Evolutionary conservation across 2,329 filamentous ascomycete species (phyloP), one percentile per base, ranked within the genome.

Genomic region (Plectosphaerella cucumerina): DNA sequence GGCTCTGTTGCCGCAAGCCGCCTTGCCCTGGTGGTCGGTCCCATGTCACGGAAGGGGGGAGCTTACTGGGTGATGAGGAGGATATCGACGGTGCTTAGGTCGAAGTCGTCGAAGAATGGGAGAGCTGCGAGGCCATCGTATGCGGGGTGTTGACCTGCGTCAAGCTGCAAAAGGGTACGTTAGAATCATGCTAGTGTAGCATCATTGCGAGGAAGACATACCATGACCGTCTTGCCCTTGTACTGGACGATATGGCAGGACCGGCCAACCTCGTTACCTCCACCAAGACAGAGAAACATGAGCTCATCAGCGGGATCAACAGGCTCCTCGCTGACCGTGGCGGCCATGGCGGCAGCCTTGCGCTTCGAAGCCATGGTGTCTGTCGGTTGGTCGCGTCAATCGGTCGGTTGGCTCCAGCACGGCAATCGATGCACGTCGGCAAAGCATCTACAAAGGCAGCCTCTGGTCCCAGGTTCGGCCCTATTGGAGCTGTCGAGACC

Each of bases 181-280:
- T 42, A 37, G 39, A 45, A 15, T 49, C 54, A 21, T 51, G 48
- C 39, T 39, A 20, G 14, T 47, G 10, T n/a, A 22, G 22, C n/a
- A 26, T 10, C 10, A 10, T 26, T 34, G 22, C 5, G 21, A 22
- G 1, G 6, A n/a, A n/a, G 20, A 49, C 35, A 43, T 75, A 95
- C 91, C 94, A 99, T 99, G 59, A 99, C 90, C 6, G 93, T 97
- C 72, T 99, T 99, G 55, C 94, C 94, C 73, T 97, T 99, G 81
- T 99, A 99, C 65, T 97, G 91, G 53, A 99, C 85, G 61, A 99
- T 96, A 67, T 99, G 94, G 70, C 94, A 97, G 58, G 94, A 97
- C 58, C 94, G 82, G 49, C 94, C 94, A 55, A 99, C 94, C 72
- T 99, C 94, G 69, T 97, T 97, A 59, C 94, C 94, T 55, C 94